Conservation (phyloP, 306 rosid genomes). For the Cotoneaster glaucophyllus region DNA sequence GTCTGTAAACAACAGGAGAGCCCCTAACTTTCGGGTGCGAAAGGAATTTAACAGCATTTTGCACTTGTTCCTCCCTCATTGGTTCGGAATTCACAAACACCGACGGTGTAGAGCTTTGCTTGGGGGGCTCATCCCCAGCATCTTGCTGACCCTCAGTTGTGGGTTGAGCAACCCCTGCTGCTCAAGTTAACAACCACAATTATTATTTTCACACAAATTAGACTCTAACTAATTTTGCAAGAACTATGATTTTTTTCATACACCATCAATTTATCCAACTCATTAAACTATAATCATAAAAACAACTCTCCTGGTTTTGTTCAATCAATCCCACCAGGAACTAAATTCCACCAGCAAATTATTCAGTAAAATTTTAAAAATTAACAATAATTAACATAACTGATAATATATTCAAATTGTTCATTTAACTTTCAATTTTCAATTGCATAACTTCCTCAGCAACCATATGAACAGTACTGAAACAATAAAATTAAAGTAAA, state of each 20-base stretch:
- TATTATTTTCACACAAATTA: neutral
- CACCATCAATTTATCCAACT: neutral
- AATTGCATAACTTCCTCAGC: neutral
- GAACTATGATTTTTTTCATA: neutral
- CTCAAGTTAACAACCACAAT: conserved; percentile 8
- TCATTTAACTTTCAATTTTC: neutral
- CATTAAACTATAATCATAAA: neutral
- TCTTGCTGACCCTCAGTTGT: conserved; percentile 42
- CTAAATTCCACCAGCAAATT: neutral
- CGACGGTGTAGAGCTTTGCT: conserved; percentile 44
- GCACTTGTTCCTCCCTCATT: conserved; percentile 86
- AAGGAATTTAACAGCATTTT: conserved; percentile 88
- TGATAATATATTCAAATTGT: neutral
- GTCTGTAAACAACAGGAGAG: conserved; percentile 76
- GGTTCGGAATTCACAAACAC: conserved; percentile 82
- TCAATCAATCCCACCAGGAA: neutral
- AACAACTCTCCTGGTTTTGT: neutral
- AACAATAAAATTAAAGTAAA: neutral
- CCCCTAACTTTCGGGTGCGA: conserved; percentile 90
- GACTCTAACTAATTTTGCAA: neutral
- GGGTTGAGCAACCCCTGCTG: conserved; percentile 35
- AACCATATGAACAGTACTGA: neutral
- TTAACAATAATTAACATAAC: neutral
- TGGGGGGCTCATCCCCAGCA: conserved; percentile 45
- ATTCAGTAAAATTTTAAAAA: neutral